Base-by-base conservation (phyloP, 129 eudicot genomes). In the Erigeron canadensis region DNA sequence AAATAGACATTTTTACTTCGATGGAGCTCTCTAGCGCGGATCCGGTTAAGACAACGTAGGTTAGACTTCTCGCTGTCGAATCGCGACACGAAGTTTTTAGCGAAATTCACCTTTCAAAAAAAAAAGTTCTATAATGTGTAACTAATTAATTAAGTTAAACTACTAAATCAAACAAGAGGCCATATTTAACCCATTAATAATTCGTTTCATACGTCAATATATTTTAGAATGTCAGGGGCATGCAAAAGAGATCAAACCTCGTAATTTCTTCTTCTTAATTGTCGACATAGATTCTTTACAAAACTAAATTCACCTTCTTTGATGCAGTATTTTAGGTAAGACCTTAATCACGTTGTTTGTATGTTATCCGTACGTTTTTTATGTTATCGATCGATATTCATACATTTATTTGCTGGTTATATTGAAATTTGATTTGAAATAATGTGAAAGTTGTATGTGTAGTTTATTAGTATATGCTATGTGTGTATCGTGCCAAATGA, bases 131-230 rank as follows among this genome's bases (percentile, higher is more conserved):
- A n/a, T n/a, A n/a, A n/a, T 53, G 54, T 41, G 72, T 65, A 41
- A 53, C 57, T 43, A 57, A 57, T 15, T 8, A 6, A n/a, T n/a
- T 47, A 38, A 54, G 42, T 44, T 18, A 43, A 67, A 22, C 73
- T 62, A 42, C 61, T 61, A 46, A 73, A 73, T 28, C 50, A 67
- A 75, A 75, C 51, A 75, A 66, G 80, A 75, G 80, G 74, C 74
- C 73, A 75, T 50, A 56, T 75, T 75, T 75, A 56, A 75, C 39
- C 74, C 73, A 65, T 28, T n/a, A n/a, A 28, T 28, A 28, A 28
- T 75, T 73, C 73, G 15, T 65, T 66, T 10, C 74, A 18, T 23
- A 67, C 73, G 80, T 75, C 23, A 48, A 75, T 75, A 7, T 16
- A 39, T 63, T 13, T 7, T 38, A 39, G 12, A 63, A 47, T 63